phyloP scores from a whole-genome alignment of 2,329 filamentous ascomycete genomes.

The Sporothrix luriei region DNA sequence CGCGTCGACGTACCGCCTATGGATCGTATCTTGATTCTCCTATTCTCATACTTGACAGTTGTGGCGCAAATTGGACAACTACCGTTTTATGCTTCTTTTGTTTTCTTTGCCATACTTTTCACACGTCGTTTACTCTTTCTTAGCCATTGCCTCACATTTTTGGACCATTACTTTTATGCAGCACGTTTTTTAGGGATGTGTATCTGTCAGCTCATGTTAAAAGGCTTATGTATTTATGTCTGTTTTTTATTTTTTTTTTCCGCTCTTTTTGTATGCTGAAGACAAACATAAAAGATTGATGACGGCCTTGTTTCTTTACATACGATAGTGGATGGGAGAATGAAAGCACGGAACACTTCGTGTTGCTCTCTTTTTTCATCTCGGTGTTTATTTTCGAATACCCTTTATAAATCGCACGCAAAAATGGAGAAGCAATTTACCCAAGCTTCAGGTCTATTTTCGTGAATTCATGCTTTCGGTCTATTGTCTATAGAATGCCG shows the following conservation, averaged over 20 bases:
- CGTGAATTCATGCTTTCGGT: no score
- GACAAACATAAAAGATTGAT: conserved; percentile 5
- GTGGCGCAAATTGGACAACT: conserved; percentile 21
- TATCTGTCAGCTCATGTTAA: background rate
- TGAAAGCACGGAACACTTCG: background rate
- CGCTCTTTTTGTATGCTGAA: no score
- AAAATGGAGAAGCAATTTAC: conserved; percentile 20
- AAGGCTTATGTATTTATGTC: background rate
- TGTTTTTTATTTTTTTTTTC: background rate
- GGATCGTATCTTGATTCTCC: background rate
- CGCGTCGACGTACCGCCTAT: background rate
- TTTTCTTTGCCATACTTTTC: background rate
- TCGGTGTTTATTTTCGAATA: conserved; percentile 9
- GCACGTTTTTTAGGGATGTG: background rate
- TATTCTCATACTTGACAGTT: background rate
- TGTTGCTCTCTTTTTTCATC: background rate
- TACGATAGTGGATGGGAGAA: background rate
- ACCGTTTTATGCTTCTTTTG: background rate
- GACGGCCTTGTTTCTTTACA: background rate
- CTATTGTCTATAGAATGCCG: background rate
- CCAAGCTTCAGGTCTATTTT: background rate
- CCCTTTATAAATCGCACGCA: conserved; percentile 11
- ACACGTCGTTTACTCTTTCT: background rate
- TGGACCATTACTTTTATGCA: background rate
- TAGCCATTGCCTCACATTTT: background rate